Evolutionary conservation across 805 yeast species (phyloP).

Genomic region (Isabelozyma rhagii): DNA sequence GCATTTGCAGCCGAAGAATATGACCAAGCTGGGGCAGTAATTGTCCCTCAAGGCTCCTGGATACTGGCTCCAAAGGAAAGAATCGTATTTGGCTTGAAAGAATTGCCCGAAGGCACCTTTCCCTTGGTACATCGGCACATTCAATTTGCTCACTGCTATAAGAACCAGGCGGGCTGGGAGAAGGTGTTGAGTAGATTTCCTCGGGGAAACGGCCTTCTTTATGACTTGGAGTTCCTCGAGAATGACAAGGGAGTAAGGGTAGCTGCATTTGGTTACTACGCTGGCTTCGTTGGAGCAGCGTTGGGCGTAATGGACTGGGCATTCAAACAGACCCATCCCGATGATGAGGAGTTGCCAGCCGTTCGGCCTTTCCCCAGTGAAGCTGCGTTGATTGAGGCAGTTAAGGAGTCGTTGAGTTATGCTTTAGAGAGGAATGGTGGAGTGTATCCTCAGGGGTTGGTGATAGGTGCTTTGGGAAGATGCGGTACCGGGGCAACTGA

Average conservation of each 20-base stretch:
- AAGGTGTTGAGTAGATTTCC: conserved; percentile 87
- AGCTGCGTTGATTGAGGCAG: conserved; percentile 65
- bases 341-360: conserved; percentile 68
- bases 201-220: conserved; percentile 83
- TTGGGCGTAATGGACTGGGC: conserved; percentile 93
- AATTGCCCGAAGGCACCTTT: conserved; percentile 87
- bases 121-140: conserved; percentile 95
- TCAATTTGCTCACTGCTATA: conserved; percentile 98
- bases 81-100: conserved; percentile 90
- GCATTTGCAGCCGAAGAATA: conserved; percentile 77
- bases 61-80: conserved; percentile 84
- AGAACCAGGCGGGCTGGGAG: conserved; percentile 96
- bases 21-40: conserved; percentile 71
- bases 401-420: conserved; percentile 52
- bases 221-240: conserved; percentile 92
- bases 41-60: conserved; percentile 96
- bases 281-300: conserved; percentile 99
- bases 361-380: conserved; percentile 84
- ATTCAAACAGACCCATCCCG: conserved; percentile 73
- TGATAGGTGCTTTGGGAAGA: conserved; percentile 97
- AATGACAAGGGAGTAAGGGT: conserved; percentile 96
- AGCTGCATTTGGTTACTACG: conserved; percentile 98
- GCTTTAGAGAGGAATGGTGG: conserved; percentile 61
- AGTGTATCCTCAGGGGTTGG: conserved; percentile 71
- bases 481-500: conserved; percentile 98